A percentile compares a stretch with the other conserved stretches of the same genome.
phyloP scores from a whole-genome alignment of 345 rosid genomes.

The Hibiscus trionum region DNA sequence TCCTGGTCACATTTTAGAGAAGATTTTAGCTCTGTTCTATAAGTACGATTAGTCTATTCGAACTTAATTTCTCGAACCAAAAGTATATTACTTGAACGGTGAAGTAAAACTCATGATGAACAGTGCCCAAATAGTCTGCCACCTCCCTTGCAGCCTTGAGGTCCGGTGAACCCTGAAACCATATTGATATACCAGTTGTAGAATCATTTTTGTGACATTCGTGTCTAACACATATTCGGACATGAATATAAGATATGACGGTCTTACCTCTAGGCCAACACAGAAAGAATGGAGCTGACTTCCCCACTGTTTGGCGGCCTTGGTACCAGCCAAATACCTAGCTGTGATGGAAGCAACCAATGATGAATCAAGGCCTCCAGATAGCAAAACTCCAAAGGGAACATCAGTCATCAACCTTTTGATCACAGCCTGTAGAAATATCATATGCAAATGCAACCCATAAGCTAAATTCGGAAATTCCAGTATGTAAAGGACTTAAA shows the following conservation, averaged over 20 bases:
- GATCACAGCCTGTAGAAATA: conserved; percentile 61
- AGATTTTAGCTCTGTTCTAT: not conserved
- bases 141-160: conserved; percentile 80
- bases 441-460: not conserved
- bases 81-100: conserved; percentile 51
- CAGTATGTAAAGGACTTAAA: not conserved
- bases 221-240: too few relatives aligned
- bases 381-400: conserved; percentile 83
- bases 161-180: conserved; percentile 70
- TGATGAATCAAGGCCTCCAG: conserved; percentile 95
- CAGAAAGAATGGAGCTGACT: conserved; percentile 82
- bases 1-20: conserved; percentile 31
- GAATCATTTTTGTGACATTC: too few relatives aligned
- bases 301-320: conserved; percentile 80
- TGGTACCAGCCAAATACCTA: conserved; percentile 62
- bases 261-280: conserved; percentile 78
- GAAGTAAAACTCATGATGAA: conserved; percentile 90
- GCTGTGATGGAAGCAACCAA: conserved; percentile 80
- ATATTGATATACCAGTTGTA: not conserved
- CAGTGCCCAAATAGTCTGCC: conserved; percentile 82
- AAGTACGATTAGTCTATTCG: not conserved
- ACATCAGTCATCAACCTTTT: conserved; percentile 94
- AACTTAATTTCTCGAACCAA: not conserved
- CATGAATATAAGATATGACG: too few relatives aligned
- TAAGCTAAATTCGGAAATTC: not conserved